phyloP scores from a whole-genome alignment of 371 early-diverging fungal genomes.

The Mortierella sp. region DNA sequence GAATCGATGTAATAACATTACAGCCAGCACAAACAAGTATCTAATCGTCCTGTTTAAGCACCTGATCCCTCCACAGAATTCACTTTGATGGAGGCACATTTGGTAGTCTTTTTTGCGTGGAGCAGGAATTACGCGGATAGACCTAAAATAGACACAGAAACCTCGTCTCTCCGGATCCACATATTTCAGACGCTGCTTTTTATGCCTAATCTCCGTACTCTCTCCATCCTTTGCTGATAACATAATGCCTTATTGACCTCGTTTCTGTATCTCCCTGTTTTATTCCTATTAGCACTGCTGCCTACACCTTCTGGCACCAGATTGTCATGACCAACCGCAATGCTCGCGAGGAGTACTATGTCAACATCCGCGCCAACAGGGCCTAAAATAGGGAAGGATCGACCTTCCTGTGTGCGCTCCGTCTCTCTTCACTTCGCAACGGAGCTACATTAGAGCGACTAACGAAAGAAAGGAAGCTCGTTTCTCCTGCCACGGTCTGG shows the following conservation, averaged over 20 bases:
- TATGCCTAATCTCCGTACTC: not conserved
- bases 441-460: too few relatives aligned
- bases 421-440: not conserved
- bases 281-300: slow-evolving; percentile 14
- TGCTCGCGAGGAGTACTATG: slow-evolving; percentile 19
- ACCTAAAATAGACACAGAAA: not conserved
- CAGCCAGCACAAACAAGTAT: too few relatives aligned
- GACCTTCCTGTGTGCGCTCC: not conserved
- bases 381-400: slow-evolving; percentile 17
- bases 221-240: not conserved
- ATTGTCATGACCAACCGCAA: slow-evolving; percentile 16
- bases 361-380: slow-evolving; percentile 24
- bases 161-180: not conserved
- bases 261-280: not conserved
- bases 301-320: slow-evolving; percentile 37
- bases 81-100: too few relatives aligned
- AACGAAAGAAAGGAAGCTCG: too few relatives aligned
- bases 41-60: too few relatives aligned
- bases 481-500: not conserved
- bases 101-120: too few relatives aligned
- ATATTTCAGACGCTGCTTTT: too few relatives aligned
- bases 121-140: not conserved
- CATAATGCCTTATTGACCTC: not conserved
- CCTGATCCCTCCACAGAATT: too few relatives aligned
- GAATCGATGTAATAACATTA: too few relatives aligned